Conservation (phyloP, 257 asterid species). For the Cynanchum wilfordii region DNA sequence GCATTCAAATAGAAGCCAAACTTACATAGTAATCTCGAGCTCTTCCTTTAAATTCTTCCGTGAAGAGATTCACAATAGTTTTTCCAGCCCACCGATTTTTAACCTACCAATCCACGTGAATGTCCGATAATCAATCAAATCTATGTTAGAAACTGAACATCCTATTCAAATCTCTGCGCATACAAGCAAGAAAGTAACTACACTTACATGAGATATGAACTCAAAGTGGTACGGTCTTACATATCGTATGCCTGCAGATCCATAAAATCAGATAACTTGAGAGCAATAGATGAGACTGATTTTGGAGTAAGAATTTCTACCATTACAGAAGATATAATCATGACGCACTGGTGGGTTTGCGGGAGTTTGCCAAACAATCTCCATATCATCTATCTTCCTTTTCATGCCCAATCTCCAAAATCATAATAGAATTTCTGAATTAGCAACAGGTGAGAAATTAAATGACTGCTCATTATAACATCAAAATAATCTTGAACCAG, state of each 20-base stretch:
- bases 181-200: slow-evolving; percentile 5
- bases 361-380: slow-evolving; percentile 89
- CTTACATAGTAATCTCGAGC: slow-evolving; percentile 81
- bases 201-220: slow-evolving; percentile 76
- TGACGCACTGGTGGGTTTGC: slow-evolving; percentile 85
- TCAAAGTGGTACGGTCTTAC: slow-evolving; percentile 92
- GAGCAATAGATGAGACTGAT: neutral
- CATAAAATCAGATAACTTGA: slow-evolving; percentile 12
- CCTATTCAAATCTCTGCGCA: neutral
- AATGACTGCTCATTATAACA: neutral
- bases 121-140: neutral
- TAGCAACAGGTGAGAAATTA: neutral
- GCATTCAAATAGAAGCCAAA: neutral
- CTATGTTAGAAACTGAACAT: neutral
- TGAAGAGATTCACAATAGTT: slow-evolving; percentile 80
- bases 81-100: slow-evolving; percentile 88
- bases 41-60: slow-evolving; percentile 89
- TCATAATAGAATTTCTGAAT: neutral
- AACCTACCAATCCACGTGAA: slow-evolving; percentile 45
- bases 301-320: slow-evolving; percentile 21
- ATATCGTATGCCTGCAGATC: slow-evolving; percentile 74
- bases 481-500: neutral
- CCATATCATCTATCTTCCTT: slow-evolving; percentile 66
- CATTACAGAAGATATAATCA: slow-evolving; percentile 65
- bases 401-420: slow-evolving; percentile 25